phyloP scores from a whole-genome alignment of 345 rosid genomes.

The Populus ilicifolia region DNA sequence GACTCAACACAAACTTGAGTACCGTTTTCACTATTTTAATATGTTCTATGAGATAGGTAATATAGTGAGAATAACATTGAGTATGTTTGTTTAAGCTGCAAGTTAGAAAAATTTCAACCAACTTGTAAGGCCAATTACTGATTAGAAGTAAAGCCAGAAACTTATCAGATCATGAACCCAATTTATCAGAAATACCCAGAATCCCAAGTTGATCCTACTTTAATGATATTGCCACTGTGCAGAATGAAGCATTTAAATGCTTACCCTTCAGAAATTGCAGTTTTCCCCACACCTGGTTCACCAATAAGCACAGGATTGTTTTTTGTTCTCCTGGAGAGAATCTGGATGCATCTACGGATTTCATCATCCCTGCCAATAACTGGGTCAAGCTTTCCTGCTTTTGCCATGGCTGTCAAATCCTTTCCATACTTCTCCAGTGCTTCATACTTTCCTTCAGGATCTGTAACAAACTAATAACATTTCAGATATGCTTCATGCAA shows the following conservation, averaged over 20 bases:
- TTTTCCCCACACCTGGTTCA: slow-evolving; percentile 99
- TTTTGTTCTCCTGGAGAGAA: slow-evolving; percentile 96
- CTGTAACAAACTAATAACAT: slow-evolving; percentile 35
- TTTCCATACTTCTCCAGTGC: slow-evolving; percentile 93
- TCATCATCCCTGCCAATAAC: slow-evolving; percentile 99
- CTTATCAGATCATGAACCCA: not conserved
- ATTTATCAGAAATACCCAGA: not conserved
- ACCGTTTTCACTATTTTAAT: not conserved
- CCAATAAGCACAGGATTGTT: slow-evolving; percentile 98
- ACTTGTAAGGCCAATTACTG: not conserved
- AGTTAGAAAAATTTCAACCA: not conserved
- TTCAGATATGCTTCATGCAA: slow-evolving; percentile 4
- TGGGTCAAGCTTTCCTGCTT: slow-evolving; percentile 93
- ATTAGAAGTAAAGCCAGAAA: not conserved
- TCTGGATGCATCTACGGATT: slow-evolving; percentile 96
- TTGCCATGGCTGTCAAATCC: slow-evolving; percentile 97
- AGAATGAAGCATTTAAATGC: not conserved
- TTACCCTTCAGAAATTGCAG: slow-evolving; percentile 99
- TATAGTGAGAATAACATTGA: not conserved
- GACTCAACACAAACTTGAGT: not conserved
- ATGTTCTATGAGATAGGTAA: not conserved
- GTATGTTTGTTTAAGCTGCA: not conserved
- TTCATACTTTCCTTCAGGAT: slow-evolving; percentile 98
- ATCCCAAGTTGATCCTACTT: not conserved
- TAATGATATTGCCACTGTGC: not conserved